Evolutionary conservation across 2,329 filamentous ascomycete genomes (phyloP).

Genomic region (Venturia asperata): DNA sequence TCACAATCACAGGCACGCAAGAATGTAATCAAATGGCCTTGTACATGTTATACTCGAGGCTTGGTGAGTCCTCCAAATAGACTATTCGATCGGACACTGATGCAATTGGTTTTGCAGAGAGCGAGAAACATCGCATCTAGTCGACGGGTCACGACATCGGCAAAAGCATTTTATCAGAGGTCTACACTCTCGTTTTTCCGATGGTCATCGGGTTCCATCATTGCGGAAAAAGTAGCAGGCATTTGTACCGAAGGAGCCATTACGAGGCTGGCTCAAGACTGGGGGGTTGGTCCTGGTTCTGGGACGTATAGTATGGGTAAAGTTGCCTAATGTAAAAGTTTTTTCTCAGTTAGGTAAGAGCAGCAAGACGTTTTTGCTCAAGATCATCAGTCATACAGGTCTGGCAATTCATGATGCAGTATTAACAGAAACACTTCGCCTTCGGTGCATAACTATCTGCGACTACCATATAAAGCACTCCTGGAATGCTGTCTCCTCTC

Average conservation of each 20-base stretch:
- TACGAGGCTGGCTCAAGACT: neutral
- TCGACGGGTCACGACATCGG: neutral
- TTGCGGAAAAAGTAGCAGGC: neutral
- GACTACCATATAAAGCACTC: neutral
- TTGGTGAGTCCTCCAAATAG: slow-evolving; percentile 54
- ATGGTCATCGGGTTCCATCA: neutral
- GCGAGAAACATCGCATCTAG: slow-evolving; percentile 67
- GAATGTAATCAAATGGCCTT: slow-evolving; percentile 99
- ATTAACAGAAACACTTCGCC: neutral
- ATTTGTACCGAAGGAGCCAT: neutral
- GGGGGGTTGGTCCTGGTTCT: neutral
- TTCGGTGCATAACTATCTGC: neutral
- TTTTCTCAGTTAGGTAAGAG: neutral
- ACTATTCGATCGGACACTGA: neutral
- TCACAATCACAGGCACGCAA: slow-evolving; percentile 94
- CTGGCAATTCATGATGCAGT: neutral
- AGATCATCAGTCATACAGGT: neutral
- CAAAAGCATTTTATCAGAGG: neutral
- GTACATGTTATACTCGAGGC: slow-evolving; percentile 96
- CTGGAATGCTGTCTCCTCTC: slow-evolving; percentile 1
- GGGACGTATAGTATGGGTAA: neutral
- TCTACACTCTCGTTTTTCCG: neutral
- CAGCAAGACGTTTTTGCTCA: neutral
- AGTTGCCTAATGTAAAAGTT: neutral
- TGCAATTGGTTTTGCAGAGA: slow-evolving; percentile 46